phyloP scores from a whole-genome alignment of 495 filamentous ascomycete genomes.

The Annulohypoxylon stygium region DNA sequence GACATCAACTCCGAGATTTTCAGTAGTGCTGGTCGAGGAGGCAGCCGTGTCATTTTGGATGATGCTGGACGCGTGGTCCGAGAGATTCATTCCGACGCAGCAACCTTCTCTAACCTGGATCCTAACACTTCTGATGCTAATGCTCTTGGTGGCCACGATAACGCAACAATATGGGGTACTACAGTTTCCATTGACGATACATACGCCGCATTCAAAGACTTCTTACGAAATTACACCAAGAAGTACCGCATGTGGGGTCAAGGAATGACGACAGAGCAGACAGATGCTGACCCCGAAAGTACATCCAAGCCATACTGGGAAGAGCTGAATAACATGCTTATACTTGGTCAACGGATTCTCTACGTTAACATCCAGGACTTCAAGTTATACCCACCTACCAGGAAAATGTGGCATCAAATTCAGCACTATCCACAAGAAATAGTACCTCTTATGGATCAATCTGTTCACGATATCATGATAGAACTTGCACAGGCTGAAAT shows the following conservation, averaged over 20 bases:
- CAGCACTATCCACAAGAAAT: slow-evolving; percentile 95
- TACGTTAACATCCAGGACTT: slow-evolving; percentile 92
- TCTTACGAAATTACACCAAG: slow-evolving; percentile 86
- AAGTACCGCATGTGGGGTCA: slow-evolving; percentile 94
- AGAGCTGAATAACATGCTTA: slow-evolving; percentile 89
- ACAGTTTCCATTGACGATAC: slow-evolving; percentile 94
- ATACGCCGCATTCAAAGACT: slow-evolving; percentile 87
- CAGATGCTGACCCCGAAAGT: slow-evolving; percentile 70
- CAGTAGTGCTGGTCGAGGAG: slow-evolving; percentile 72
- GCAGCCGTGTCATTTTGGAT: slow-evolving; percentile 83
- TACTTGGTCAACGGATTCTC: slow-evolving; percentile 82
- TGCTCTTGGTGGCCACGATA: slow-evolving; percentile 81
- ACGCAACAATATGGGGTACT: slow-evolving; percentile 94
- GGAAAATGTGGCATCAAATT: slow-evolving; percentile 94
- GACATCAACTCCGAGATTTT: slow-evolving; percentile 85
- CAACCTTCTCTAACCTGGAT: slow-evolving; percentile 87
- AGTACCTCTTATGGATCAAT: slow-evolving; percentile 95
- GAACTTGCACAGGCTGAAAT: slow-evolving; percentile 87
- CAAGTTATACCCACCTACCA: slow-evolving; percentile 90
- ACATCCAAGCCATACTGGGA: slow-evolving; percentile 83
- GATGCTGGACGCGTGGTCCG: slow-evolving; percentile 80
- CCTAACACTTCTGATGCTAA: slow-evolving; percentile 93
- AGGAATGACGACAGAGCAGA: slow-evolving; percentile 82
- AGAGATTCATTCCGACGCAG: slow-evolving; percentile 76
- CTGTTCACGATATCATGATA: slow-evolving; percentile 91